Conservation (phyloP, 495 filamentous ascomycete genomes). For the Penicillium mononematosum region DNA sequence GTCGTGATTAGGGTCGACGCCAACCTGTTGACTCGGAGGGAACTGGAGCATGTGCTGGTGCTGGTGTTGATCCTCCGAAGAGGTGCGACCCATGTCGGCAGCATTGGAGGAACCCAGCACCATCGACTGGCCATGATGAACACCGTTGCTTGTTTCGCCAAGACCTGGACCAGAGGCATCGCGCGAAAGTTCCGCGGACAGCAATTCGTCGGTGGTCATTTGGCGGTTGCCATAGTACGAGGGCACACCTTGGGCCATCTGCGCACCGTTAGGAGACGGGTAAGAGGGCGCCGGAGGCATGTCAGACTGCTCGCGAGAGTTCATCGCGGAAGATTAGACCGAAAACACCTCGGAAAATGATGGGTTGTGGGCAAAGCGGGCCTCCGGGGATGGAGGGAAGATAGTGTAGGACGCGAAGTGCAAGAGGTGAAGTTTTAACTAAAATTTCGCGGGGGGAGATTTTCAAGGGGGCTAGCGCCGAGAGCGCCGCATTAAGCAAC, state of each 20-base stretch:
- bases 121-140: conserved; percentile 45
- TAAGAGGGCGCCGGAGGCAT: conserved; percentile 51
- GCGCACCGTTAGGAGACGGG: conserved; percentile 49
- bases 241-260: conserved; percentile 49
- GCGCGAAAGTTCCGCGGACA: conserved; percentile 48
- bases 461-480: conserved; percentile 45
- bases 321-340: conserved; percentile 34
- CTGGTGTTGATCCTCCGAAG: conserved; percentile 44
- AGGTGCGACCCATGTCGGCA: conserved; percentile 41
- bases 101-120: conserved; percentile 43
- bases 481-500: conserved; percentile 35
- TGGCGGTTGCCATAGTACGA: conserved; percentile 49
- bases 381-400: conserved; percentile 34
- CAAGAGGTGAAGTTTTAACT: conserved; percentile 43
- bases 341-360: conserved; percentile 12
- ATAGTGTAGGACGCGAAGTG: conserved; percentile 37
- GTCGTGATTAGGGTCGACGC: conserved; percentile 52
- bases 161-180: conserved; percentile 44
- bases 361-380: conserved; percentile 23
- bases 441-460: conserved; percentile 40
- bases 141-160: conserved; percentile 43
- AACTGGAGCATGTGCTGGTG: conserved; percentile 51
- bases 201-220: conserved; percentile 47
- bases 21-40: conserved; percentile 49
- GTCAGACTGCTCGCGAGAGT: conserved; percentile 48